phyloP scores from a whole-genome alignment of 306 rosid genomes.

The Cotoneaster glaucophyllus region DNA sequence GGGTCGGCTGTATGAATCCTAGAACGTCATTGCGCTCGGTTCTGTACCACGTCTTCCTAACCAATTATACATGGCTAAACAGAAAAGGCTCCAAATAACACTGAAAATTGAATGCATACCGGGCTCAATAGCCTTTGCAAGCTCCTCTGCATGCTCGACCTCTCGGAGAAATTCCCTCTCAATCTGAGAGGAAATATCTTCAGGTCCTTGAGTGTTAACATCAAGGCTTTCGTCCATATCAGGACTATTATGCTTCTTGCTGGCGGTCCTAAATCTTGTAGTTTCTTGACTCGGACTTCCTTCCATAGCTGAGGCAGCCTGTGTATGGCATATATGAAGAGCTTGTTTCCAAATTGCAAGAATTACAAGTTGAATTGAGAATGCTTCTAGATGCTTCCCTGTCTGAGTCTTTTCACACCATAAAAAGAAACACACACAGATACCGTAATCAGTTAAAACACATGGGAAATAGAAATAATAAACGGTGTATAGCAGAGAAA shows the following conservation, averaged over 20 bases:
- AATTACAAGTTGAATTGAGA: slow-evolving; percentile 92
- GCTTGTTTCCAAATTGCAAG: slow-evolving; percentile 99
- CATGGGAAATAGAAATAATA: not conserved
- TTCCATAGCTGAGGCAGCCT: slow-evolving; percentile 97
- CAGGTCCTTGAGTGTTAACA: slow-evolving; percentile 38
- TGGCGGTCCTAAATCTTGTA: slow-evolving; percentile 52
- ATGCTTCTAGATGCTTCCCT: slow-evolving; percentile 79
- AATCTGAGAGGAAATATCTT: slow-evolving; percentile 58
- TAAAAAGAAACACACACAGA: not conserved
- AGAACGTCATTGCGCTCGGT: too few species aligned
- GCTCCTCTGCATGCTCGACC: slow-evolving; percentile 82
- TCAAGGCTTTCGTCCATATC: slow-evolving; percentile 51
- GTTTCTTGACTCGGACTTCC: slow-evolving; percentile 89
- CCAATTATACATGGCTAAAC: not conserved
- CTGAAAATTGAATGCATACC: slow-evolving; percentile 41
- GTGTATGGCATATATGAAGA: slow-evolving; percentile 93
- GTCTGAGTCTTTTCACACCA: slow-evolving; percentile 42
- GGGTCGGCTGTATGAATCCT: too few species aligned
- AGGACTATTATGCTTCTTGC: slow-evolving; percentile 50
- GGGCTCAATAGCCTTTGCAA: slow-evolving; percentile 79
- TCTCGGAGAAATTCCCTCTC: slow-evolving; percentile 82
- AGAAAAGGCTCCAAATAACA: not conserved
- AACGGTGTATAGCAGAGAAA: not conserved
- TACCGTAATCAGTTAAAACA: not conserved
- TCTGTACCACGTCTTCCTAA: not conserved